phyloP scores from a whole-genome alignment of 306 rosid genomes.

The Sophora flavescens region DNA sequence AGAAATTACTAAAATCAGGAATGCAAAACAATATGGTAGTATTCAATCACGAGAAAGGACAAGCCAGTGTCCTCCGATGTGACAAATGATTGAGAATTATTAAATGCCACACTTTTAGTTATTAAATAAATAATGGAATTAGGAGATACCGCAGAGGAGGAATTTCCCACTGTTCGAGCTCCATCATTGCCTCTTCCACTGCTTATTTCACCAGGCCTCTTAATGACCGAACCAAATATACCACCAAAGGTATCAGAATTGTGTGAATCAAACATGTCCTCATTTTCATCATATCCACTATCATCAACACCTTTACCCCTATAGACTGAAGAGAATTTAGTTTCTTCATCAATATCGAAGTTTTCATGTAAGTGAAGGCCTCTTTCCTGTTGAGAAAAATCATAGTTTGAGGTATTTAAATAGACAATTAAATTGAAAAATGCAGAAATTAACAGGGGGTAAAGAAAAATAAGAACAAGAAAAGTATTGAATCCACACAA shows the following conservation, averaged over 20 bases:
- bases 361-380: slow-evolving; percentile 60
- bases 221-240: slow-evolving; percentile 52
- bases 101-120: slow-evolving; percentile 11
- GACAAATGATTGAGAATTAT: slow-evolving; percentile 15
- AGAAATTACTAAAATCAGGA: slow-evolving; percentile 14
- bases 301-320: slow-evolving; percentile 79
- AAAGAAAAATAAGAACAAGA: slow-evolving; percentile 28
- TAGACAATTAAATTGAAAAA: slow-evolving; percentile 9
- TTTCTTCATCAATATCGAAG: slow-evolving; percentile 91
- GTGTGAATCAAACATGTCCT: slow-evolving; percentile 64
- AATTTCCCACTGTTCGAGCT: slow-evolving; percentile 57
- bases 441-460: background rate
- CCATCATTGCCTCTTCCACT: slow-evolving; percentile 62
- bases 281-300: slow-evolving; percentile 70
- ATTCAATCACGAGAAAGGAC: slow-evolving; percentile 16
- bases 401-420: slow-evolving; percentile 35
- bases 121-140: slow-evolving; percentile 37
- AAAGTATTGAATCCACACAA: slow-evolving; percentile 45
- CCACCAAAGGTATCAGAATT: slow-evolving; percentile 81
- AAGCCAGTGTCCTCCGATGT: background rate
- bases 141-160: slow-evolving; percentile 61
- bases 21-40: slow-evolving; percentile 25
- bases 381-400: slow-evolving; percentile 78
- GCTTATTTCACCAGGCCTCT: slow-evolving; percentile 56
- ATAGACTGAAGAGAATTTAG: slow-evolving; percentile 88